These are phyloP conservation scores for Stygiomarasmius scandens DNA, from an alignment of 1,284 basidiomycete genomes.

Conservation along the genomic window DNA sequence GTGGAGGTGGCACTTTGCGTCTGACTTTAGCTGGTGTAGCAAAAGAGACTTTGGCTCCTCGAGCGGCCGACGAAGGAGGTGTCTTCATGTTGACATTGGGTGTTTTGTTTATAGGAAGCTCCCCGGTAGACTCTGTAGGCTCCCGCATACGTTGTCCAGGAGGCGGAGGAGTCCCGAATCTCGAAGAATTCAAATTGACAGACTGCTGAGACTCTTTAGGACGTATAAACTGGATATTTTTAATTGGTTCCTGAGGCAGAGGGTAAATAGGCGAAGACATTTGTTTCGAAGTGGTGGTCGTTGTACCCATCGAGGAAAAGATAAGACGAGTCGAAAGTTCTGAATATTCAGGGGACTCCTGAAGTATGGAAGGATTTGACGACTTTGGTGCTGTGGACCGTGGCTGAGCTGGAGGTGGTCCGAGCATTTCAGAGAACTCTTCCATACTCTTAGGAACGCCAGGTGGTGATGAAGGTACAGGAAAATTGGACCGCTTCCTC, in stretches of 20 bases:
- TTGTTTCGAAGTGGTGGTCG: no score
- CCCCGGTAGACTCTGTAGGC: background rate
- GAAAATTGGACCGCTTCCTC: no score
- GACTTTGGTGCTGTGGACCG: background rate
- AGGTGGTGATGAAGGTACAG: no score
- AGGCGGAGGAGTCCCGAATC: background rate
- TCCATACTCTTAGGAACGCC: no score
- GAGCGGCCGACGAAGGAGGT: background rate
- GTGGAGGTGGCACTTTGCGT: constrained; percentile 15
- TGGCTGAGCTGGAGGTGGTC: constrained; percentile 1
- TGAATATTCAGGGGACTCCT: background rate
- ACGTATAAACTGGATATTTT: no score
- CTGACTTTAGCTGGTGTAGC: background rate
- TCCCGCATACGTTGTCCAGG: background rate
- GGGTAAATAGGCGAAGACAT: no score
- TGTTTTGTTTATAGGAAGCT: background rate
- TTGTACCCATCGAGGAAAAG: background rate
- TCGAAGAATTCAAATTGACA: background rate
- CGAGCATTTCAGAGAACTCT: background rate
- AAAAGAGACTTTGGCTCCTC: background rate
- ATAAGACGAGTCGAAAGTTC: background rate
- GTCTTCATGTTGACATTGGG: background rate
- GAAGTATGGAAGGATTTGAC: background rate
- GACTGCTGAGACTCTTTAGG: background rate
- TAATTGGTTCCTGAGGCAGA: no score